Base-by-base conservation (phyloP, 768 basidiomycete genomes). In the Kondoa malvinella region DNA sequence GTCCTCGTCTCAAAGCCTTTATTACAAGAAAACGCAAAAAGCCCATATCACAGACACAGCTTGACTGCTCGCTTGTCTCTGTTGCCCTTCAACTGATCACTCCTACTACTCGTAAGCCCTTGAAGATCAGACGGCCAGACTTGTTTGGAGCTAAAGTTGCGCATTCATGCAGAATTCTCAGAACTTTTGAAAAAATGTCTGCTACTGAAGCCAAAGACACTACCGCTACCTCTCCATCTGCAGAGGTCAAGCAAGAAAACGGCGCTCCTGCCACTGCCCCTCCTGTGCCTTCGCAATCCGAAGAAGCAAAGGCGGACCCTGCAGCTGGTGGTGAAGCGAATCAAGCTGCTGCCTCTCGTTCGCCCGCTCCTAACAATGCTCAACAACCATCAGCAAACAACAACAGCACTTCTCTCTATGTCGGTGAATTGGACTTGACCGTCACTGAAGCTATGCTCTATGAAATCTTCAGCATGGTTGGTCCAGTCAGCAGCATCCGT, bases 381-480 rank as follows among this genome's bases (percentile, higher is more conserved):
- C 58, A 60, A 25, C 58, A 60, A 31, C 14, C 58, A 16, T 34
- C 27, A 15, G 30, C 61, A 15, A 63, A 34, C 61, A n/a, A 64
- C 40, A 63, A 69, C 25, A 68, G 68, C 59, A 76, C 76, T 57
- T 95, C 92, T 68, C 88, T 99, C 74, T 99, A 99, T 80, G 95
- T 99, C 71, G 95, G 95, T 69, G 95, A 99, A 81, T 87, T 99
- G 73, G 95, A 97, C 80, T 86, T 89, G 74, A 87, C 89, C 72
- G 95, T 99, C 79, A 89, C 92, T 40, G 95, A 99, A 82, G 94
- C 95, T 68, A 96, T 96, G 91, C 84, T 99, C 66, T 99, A 97
- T 77, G 95, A 99, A 82, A 97, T 99, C 78, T 99, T 99, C 83
- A 95, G 95, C 78, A 94, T 97, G 89, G 91, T 97, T 79, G 95